Evolutionary conservation across 306 rosid genomes (phyloP), one percentile per base, ranked within the genome.

Genomic region (Delonix regia): DNA sequence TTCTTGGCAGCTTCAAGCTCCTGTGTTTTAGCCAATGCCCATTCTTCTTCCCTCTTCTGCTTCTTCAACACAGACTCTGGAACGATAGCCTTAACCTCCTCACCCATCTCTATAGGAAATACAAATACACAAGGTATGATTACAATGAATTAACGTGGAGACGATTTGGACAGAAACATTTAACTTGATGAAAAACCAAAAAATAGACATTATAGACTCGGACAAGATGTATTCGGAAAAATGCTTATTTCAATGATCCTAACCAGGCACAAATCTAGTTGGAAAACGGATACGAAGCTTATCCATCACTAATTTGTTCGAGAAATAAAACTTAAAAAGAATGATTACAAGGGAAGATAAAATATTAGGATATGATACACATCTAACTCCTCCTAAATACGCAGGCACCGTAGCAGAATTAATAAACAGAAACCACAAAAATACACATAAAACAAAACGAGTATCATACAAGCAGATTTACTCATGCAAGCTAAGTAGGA

Each of bases 61-160:
- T 92, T 94, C 89, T 94, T 94, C 83, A 94, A 45, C 34, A 89
- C 90, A 2, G 95, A 92, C 84, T 92, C 95, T 0, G 95, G 98
- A 78, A 92, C 85, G 25, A 77, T 67, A 7, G 83, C 59, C 87
- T 89, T 88, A 56, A 61, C 93, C 49, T 79, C 92, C 21, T 83
- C 90, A 82, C 89, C 93, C 98, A 91, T 94, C 57, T 83, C 85
- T 69, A 16, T 7, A 14, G 0, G 28, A 19, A 18, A 1, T n/a
- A 75, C 16, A 3, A 61, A 30, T 33, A 15, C 5, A 61, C 42
- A 9, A 14, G n/a, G 30, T 51, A 8, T 34, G 55, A 22, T 13
- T 65, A 38, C 1, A 44, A 15, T 12, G 16, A 22, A 12, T 22
- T 21, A 56, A 74, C 28, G 30, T 3, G n/a, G 12, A 13, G 56